Evolutionary conservation across 1,284 basidiomycete genomes (phyloP), one percentile per base, ranked within the genome.

Genomic region (Cryptococcus amylolentus): DNA sequence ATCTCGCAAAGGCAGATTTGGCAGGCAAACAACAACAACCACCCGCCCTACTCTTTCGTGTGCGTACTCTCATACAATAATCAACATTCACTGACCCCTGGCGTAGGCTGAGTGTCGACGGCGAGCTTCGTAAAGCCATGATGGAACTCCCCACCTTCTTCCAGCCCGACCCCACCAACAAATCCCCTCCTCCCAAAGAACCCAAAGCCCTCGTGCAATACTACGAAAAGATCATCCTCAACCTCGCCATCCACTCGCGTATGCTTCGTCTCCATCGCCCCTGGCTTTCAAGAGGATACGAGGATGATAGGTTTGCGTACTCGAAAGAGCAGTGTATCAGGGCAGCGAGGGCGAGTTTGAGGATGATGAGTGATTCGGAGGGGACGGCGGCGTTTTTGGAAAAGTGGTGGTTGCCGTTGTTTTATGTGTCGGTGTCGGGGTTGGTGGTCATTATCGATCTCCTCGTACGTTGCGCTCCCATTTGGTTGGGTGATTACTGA

Each of bases 281-380:
- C 12, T 77, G 74, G 74, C 57, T 78, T 37, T 70, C 68, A 20
- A 66, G 72, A 38, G 74, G 72, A 3, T 78, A 76, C 56, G 66
- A 70, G 52, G 74, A 76, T 52, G 70, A 76, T 51, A 55, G 69
- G 58, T 79, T 77, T 57, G 69, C 72, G 12, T 77, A 77, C 62
- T 78, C 77, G 8, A 76, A 74, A 46, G 73, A 77, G 53, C 76
- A 77, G 56, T 79, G 78, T 57, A 76, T 79, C 37, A 67, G 72
- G 9, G 77, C 78, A 5, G 77, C 78, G 8, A 69, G 77, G 44
- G 75, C 75, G 18, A 73, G 68, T 52, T 54, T 79, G 61, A 66
- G 72, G 53, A 69, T 79, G 62, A 77, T 79, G 71, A 66, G 65
- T 43, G 70, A 71, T 54, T 63, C 67, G 23, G 60, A 67, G 52